Base-by-base conservation (phyloP, 2,329 filamentous ascomycete species). In the Ascochyta pisi region DNA sequence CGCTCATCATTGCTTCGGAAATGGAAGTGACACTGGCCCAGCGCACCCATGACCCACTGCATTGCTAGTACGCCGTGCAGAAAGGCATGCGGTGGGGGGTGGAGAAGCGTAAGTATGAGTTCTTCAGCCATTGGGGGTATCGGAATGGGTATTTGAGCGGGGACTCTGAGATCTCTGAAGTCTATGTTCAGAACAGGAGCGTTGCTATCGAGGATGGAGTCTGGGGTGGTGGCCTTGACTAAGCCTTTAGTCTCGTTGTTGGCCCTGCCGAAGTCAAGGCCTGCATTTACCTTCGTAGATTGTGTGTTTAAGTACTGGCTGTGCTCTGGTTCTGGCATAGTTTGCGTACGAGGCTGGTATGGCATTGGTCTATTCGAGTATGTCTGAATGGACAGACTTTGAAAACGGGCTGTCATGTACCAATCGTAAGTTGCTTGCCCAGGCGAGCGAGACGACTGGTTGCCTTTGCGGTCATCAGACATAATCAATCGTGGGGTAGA, bases 51-150 rank as follows among this genome's bases (percentile, higher is more conserved):
- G 3, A 65, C 66, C 64, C 66, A 66, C 29, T 65, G 61, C 3
- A 67, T 61, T 1, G 63, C 63, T 15, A 68, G 23, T 0, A 50
- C 42, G 24, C 59, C 57, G 42, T 67, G 41, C 2, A 57, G 31
- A 22, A 68, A 69, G 2, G 65, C 64, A 24, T 67, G 56, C 1
- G 60, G 31, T 6, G 64, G 64, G 3, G 65, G 64, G 40, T 50
- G 16, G 3, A 64, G 44, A 3, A 69, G 54, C 6, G 16, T 24
- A 13, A 26, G 27, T 4, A 64, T 54, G 5, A 62, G 42, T 5
- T 57, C 16, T 13, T 42, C 45, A 13, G 19, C 29, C 7, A n/a
- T 23, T 4, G 38, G 27, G 13, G 33, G 27, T 6, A 24, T 33
- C 8, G 24, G 31, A 23, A 29, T 34, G 3, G 43, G 37, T 15